Percentiles rank a stretch among this genome's conserved stretches.
These are phyloP conservation scores for Jatropha curcas DNA, from an alignment of 345 rosid species.

Conservation along the genomic window DNA sequence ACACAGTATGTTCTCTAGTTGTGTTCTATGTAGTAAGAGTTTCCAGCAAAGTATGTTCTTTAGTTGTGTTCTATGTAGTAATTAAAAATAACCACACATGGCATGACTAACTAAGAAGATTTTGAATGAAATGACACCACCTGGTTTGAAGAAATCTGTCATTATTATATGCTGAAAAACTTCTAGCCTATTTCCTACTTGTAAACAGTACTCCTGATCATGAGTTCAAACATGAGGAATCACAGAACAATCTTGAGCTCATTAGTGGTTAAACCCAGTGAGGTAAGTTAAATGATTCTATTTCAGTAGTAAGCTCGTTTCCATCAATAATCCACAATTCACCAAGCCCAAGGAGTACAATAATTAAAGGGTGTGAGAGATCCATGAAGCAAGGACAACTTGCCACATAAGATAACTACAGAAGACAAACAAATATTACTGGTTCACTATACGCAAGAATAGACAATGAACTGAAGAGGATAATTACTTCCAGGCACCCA, in stretches of 20 bases:
- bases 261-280: background rate
- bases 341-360: background rate
- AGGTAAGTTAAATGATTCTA: background rate
- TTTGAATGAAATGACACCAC: background rate
- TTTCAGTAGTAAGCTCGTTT: background rate
- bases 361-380: background rate
- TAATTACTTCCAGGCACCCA: background rate
- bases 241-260: background rate
- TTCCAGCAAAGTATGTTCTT: background rate
- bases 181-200: background rate
- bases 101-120: background rate
- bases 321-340: background rate
- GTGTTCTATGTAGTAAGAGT: too few species aligned
- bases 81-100: background rate
- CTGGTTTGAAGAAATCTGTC: background rate
- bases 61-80: background rate
- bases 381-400: slow-evolving; percentile 11
- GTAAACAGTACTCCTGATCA: background rate
- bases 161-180: background rate
- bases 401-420: background rate
- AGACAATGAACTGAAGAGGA: slow-evolving; percentile 1
- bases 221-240: background rate
- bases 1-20: too few species aligned
- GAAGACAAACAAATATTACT: background rate
- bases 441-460: background rate